Evolutionary conservation across 805 yeast species (phyloP), one percentile per base, ranked within the genome.

Genomic region (Ascoidea asiatica): DNA sequence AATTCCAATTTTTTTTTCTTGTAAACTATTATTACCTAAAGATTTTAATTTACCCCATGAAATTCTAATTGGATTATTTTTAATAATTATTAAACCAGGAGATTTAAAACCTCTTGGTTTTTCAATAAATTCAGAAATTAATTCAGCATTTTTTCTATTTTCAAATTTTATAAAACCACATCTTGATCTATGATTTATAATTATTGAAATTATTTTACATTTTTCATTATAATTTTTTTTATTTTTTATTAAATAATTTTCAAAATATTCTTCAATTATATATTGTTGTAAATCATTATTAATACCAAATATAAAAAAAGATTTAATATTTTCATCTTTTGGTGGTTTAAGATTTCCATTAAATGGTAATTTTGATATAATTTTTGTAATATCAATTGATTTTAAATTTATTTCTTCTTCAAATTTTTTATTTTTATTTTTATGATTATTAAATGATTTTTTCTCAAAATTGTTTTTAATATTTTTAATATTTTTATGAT

Each of bases 291-390:
- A 56, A 15, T 77, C 76, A 4, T 75, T 73, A 47, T 73, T 79
- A 18, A 86, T 65, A 1, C 95, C 95, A 60, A 79, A 84, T 18
- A 88, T 55, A 56, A 88, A 87, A 44, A 87, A 72, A 0, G 88
- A 71, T 43, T 67, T 70, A n/a, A 74, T 54, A 0, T 59, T 52
- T 4, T 55, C 47, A 43, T 71, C 70, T 33, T 61, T 60, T 0
- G 80, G 74, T 2, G 48, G 65, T 0, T 48, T 47, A 7, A 80
- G 56, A n/a, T 71, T 67, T 1, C 83, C 85, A 38, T 75, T 75
- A 46, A 83, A 69, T 0, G 95, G 95, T n/a, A 87, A 62, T 50
- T 72, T 73, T 20, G 76, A 61, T 33, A 79, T 62, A 0, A 79
- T 52, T 53, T 71, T 74, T 6, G 74, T 56, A 1, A 81, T 62